These are phyloP conservation scores for Pholiota molesta DNA, from an alignment of 768 basidiomycete species.

Conservation along the genomic window DNA sequence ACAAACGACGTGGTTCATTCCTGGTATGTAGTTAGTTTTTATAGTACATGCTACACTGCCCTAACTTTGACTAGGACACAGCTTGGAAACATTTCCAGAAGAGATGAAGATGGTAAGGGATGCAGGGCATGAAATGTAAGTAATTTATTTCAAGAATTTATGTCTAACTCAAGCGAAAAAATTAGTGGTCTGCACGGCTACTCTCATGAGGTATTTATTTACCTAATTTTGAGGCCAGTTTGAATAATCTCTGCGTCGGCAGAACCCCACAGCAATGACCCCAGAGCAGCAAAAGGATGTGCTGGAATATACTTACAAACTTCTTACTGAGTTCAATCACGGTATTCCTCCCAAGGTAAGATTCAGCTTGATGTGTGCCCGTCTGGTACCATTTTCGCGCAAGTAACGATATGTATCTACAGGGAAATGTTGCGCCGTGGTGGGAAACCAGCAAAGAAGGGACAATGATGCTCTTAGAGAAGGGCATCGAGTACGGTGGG, in stretches of 20 bases:
- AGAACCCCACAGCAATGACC: constrained; percentile 65
- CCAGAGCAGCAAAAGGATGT: constrained; percentile 73
- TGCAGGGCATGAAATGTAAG: constrained; percentile 71
- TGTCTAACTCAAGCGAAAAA: background rate
- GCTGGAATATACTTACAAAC: constrained; percentile 63
- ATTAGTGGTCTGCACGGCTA: constrained; percentile 68
- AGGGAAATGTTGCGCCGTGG: constrained; percentile 75
- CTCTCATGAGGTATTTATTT: constrained; percentile 57
- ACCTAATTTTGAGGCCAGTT: no score
- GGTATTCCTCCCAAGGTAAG: constrained; percentile 54
- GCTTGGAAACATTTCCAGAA: constrained; percentile 73
- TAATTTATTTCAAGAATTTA: no score
- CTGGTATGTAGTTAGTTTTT: constrained; percentile 41
- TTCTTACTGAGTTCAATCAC: constrained; percentile 67
- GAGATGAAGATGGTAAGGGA: constrained; percentile 72
- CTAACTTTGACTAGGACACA: constrained; percentile 49
- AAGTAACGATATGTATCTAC: background rate
- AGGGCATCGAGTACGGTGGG: constrained; percentile 75
- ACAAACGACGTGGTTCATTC: constrained; percentile 76
- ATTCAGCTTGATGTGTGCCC: background rate
- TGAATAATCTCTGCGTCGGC: background rate
- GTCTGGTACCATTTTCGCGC: background rate
- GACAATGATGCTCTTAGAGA: constrained; percentile 62
- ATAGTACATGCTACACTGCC: no score
- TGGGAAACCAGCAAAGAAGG: constrained; percentile 79